Base-by-base conservation (phyloP, 805 yeast species). In the Yueomyces sinensis region DNA sequence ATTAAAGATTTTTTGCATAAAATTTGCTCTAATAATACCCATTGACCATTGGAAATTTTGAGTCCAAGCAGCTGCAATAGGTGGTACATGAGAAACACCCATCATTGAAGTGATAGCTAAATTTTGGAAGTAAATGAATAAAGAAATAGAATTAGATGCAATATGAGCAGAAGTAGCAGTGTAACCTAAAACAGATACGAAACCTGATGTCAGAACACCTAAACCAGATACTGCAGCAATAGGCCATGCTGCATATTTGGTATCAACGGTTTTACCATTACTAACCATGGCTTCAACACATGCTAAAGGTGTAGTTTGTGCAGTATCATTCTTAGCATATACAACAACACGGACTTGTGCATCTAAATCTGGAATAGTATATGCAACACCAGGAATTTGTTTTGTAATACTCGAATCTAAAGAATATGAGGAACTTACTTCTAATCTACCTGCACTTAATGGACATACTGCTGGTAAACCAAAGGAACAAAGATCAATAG, bases 31-130 rank as follows among this genome's bases (percentile, higher is more conserved):
- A 47, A 91, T 82, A 43, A 89, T 77, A 32, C 98, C 98, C 72
- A 89, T 72, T 2, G 96, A 76, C 97, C 97, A 89, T 58, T 74
- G 76, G 65, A 91, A 91, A 62, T 89, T 91, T 59, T 89, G 95
- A 23, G 93, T 76, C 98, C 98, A 89, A 3, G 97, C 87, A 3
- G 94, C 84, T 4, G 96, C 97, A 45, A 91, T 87, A 3, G 98
- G 98, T 2, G 98, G 98, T 16, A 84, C 82, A 40, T 73, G 65
- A 16, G 83, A 72, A 22, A 89, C 96, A 37, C 93, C 95, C 86
- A 86, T 79, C 95, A 91, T 87, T 14, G 94, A 72, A 15, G 89
- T 79, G 39, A 89, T 76, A 16, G 96, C 95, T 46, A 91, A 66
- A 37, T 82, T 74, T 64, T 91, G 99, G 72, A 89, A 91, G 59